These are phyloP conservation scores for Lichtheimia ornata DNA, from an alignment of 371 early-diverging fungal genomes.

Conservation along the genomic window DNA sequence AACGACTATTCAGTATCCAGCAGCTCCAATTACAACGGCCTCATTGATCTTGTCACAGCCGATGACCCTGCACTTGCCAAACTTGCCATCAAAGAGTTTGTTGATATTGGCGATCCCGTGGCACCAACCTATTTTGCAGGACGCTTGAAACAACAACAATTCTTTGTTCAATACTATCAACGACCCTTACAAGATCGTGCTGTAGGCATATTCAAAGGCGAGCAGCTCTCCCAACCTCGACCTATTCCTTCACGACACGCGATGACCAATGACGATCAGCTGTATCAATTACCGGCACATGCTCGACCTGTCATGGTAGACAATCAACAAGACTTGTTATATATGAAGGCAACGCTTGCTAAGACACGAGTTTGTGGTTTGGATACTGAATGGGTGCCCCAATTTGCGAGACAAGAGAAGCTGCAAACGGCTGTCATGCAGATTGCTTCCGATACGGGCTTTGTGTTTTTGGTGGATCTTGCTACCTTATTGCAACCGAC, in stretches of 20 bases:
- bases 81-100: conserved; percentile 46
- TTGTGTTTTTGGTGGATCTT: conserved; percentile 43
- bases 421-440: conserved; percentile 46
- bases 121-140: conserved; percentile 44
- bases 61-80: conserved; percentile 31
- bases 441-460: conserved; percentile 35
- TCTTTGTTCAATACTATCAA: conserved; percentile 32
- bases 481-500: conserved; percentile 28
- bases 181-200: conserved; percentile 30
- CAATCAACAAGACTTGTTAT: conserved; percentile 20
- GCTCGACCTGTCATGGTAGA: conserved; percentile 33
- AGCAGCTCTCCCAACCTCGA: conserved; percentile 32
- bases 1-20: conserved; percentile 36
- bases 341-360: conserved; percentile 25
- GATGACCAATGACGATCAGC: background rate
- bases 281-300: conserved; percentile 29
- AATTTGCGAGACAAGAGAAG: conserved; percentile 27
- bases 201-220: conserved; percentile 38
- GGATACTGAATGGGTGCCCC: conserved; percentile 53
- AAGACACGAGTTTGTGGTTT: conserved; percentile 31
- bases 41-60: conserved; percentile 31
- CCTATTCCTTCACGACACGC: conserved; percentile 13
- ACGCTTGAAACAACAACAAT: conserved; percentile 30
- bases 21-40: conserved; percentile 45
- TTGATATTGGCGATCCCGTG: conserved; percentile 40